These are phyloP conservation scores for Sugiyamaella valdiviana DNA, from an alignment of 805 yeast genomes.

Conservation along the genomic window DNA sequence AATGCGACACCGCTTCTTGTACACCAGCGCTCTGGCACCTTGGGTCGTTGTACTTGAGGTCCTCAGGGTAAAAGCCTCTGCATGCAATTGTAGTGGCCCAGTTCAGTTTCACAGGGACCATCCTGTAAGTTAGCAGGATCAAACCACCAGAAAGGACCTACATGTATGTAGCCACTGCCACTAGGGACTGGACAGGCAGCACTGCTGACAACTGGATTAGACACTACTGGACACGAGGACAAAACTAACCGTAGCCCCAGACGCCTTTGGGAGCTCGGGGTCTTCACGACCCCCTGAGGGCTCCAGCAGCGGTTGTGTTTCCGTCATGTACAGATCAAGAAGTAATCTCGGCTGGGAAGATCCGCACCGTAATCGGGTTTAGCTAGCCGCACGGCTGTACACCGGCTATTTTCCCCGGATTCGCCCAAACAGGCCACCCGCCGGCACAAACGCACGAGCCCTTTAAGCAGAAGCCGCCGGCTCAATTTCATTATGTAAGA, in stretches of 20 bases:
- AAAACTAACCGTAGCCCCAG: background rate
- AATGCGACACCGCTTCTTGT: constrained; percentile 12
- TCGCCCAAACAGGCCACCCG: too few species aligned
- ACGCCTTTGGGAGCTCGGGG: background rate
- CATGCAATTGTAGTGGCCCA: constrained; percentile 18
- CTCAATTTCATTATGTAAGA: too few species aligned
- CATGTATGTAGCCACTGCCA: constrained; percentile 3
- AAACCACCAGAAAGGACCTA: background rate
- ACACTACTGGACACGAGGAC: background rate
- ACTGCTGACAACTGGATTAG: background rate
- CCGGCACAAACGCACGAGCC: too few species aligned
- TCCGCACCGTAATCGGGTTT: too few species aligned
- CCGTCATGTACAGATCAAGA: too few species aligned
- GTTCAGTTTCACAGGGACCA: constrained; percentile 14
- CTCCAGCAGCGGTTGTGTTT: too few species aligned
- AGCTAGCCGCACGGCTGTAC: too few species aligned
- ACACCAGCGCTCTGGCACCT: constrained; percentile 14
- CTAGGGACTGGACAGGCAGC: constrained; percentile 5
- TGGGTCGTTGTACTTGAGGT: constrained; percentile 9
- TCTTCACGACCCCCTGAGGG: too few species aligned
- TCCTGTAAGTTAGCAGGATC: background rate
- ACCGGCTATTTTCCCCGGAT: too few species aligned
- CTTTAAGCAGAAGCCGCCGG: too few species aligned
- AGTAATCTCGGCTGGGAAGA: too few species aligned
- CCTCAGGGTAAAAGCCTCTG: constrained; percentile 3